phyloP scores from a whole-genome alignment of 2,329 filamentous ascomycete species.

The Ceratocystis huliohia region DNA sequence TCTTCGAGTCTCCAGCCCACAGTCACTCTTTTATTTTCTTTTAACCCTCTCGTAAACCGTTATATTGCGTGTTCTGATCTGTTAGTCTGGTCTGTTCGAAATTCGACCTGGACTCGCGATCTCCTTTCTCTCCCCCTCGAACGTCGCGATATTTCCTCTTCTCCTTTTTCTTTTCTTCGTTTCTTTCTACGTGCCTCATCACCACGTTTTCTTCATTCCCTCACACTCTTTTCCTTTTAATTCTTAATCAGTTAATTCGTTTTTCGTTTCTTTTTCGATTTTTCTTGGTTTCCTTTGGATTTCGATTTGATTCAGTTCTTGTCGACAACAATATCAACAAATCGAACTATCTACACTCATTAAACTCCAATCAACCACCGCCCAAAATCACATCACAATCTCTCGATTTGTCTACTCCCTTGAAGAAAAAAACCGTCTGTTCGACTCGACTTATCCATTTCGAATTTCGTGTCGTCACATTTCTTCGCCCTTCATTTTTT shows the following conservation, averaged over 20 bases:
- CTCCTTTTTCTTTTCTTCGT: conserved; percentile 10
- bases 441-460: neutral
- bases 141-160: neutral
- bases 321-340: conserved; percentile 23
- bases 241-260: conserved; percentile 20
- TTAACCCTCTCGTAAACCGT: conserved; percentile 7
- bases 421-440: neutral
- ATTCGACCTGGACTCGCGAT: too few relatives aligned
- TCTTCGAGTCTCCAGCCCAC: conserved; percentile 21
- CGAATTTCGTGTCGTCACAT: neutral
- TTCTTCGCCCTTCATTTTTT: neutral
- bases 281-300: conserved; percentile 8
- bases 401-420: conserved; percentile 19
- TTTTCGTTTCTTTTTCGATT: conserved; percentile 11
- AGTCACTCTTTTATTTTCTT: conserved; percentile 18
- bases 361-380: conserved; percentile 13
- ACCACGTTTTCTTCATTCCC: conserved; percentile 7
- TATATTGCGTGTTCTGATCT: neutral
- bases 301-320: conserved; percentile 16
- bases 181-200: conserved; percentile 2
- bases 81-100: too few relatives aligned
- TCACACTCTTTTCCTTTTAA: conserved; percentile 21
- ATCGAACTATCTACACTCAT: conserved; percentile 30
- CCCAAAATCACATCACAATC: conserved; percentile 21
- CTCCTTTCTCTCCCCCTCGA: too few relatives aligned